Conservation (phyloP, 129 eudicot species). For the Flaveria brownii region DNA sequence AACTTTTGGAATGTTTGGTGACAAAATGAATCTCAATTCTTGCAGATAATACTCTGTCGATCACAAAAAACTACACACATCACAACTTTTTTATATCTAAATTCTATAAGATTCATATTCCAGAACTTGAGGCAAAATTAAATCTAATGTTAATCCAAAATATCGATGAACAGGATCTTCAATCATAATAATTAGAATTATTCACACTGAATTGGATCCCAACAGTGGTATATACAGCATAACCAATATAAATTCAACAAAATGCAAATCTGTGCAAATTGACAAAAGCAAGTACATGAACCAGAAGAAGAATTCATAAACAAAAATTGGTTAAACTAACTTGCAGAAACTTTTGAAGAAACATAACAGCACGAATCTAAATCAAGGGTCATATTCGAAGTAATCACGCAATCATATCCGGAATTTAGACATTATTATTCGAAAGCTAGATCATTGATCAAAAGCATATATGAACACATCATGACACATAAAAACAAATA, state of each 20-base stretch:
- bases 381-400: slow-evolving; percentile 1
- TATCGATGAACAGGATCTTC: not conserved
- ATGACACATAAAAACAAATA: not conserved
- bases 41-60: not conserved
- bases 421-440: slow-evolving; percentile 20
- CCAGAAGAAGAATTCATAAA: slow-evolving; percentile 3
- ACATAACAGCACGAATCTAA: not conserved
- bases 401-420: not conserved
- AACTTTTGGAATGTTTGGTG: not conserved
- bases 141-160: not conserved
- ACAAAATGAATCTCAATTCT: not conserved
- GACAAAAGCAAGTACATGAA: not conserved
- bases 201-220: too few species aligned
- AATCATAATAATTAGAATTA: not conserved
- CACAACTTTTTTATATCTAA: too few species aligned
- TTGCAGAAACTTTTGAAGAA: slow-evolving; percentile 23
- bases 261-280: slow-evolving; percentile 22
- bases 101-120: too few species aligned
- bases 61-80: too few species aligned
- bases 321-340: slow-evolving; percentile 4
- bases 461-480: slow-evolving; percentile 26
- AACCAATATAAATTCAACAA: slow-evolving; percentile 15
- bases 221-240: not conserved
- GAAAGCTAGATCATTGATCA: slow-evolving; percentile 6
- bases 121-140: too few species aligned